These are phyloP conservation scores for Calocybe cyanea DNA, from an alignment of 768 basidiomycete species.

Conservation along the genomic window DNA sequence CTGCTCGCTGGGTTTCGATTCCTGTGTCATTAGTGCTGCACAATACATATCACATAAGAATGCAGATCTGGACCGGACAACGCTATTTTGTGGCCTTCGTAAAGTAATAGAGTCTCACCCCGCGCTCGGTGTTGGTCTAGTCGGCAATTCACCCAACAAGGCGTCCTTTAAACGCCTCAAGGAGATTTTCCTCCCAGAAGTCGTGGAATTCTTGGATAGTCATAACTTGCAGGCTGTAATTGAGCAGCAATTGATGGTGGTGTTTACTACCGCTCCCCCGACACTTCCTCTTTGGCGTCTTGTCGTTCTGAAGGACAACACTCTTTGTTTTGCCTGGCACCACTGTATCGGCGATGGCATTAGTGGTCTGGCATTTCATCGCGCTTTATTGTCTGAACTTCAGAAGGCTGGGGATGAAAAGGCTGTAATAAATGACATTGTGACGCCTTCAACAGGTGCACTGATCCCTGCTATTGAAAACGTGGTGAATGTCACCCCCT, in stretches of 20 bases:
- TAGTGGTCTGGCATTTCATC: slow-evolving; percentile 35
- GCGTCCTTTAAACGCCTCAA: slow-evolving; percentile 24
- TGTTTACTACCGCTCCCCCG: slow-evolving; percentile 20
- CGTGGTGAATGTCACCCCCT: slow-evolving; percentile 22
- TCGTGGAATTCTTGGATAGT: slow-evolving; percentile 25
- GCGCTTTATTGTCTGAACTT: slow-evolving; percentile 26
- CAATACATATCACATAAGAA: slow-evolving; percentile 19
- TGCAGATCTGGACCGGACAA: slow-evolving; percentile 16
- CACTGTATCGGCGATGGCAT: slow-evolving; percentile 38
- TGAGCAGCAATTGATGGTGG: slow-evolving; percentile 20
- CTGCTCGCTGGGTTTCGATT: slow-evolving; percentile 27
- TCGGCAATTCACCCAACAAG: slow-evolving; percentile 14
- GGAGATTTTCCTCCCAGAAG: slow-evolving; percentile 22
- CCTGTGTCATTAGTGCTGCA: slow-evolving; percentile 30
- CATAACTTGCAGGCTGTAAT: slow-evolving; percentile 19
- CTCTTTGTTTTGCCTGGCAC: slow-evolving; percentile 31
- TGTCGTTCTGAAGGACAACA: slow-evolving; percentile 26
- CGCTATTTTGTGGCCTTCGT: slow-evolving; percentile 23
- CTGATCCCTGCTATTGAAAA: slow-evolving; percentile 26
- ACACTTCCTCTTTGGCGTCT: slow-evolving; percentile 35
- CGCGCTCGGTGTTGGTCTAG: slow-evolving; percentile 25
- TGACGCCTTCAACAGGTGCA: slow-evolving; percentile 15
- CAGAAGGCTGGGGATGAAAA: slow-evolving; percentile 9
- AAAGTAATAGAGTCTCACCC: slow-evolving; percentile 25
- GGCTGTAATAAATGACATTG: slow-evolving; percentile 1